Conservation (phyloP, 768 basidiomycete species). For the Omphalotus guepiniiformis region DNA sequence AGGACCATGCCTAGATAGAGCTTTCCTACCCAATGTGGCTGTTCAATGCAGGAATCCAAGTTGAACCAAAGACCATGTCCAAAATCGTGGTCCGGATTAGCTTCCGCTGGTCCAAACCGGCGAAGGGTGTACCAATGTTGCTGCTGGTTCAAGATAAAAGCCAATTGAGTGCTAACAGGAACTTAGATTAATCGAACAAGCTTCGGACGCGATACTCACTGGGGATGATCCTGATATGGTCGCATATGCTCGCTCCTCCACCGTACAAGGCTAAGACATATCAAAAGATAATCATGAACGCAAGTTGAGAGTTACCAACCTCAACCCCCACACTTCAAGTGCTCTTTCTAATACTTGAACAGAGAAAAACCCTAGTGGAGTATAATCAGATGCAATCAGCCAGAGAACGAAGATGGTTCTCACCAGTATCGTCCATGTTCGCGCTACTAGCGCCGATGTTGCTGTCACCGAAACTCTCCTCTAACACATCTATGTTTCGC, state of each 20-base stretch:
- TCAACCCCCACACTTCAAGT: slow-evolving; percentile 78
- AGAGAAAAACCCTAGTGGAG: slow-evolving; percentile 76
- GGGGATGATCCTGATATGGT: slow-evolving; percentile 67
- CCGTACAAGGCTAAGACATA: slow-evolving; percentile 55
- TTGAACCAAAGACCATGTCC: slow-evolving; percentile 82
- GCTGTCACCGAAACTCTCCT: slow-evolving; percentile 51
- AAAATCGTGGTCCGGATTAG: slow-evolving; percentile 37
- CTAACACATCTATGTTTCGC: slow-evolving; percentile 59
- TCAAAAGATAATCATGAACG: slow-evolving; percentile 3
- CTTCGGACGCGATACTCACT: slow-evolving; percentile 44
- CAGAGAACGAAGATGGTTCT: not conserved
- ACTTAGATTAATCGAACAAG: not conserved
- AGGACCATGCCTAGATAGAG: slow-evolving; percentile 83
- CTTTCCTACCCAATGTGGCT: slow-evolving; percentile 80
- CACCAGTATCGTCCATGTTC: slow-evolving; percentile 94
- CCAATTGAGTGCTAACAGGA: slow-evolving; percentile 63
- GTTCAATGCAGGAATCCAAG: slow-evolving; percentile 67
- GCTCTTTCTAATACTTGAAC: slow-evolving; percentile 86
- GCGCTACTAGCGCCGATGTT: slow-evolving; percentile 44
- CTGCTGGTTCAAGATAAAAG: slow-evolving; percentile 81
- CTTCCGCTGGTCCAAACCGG: slow-evolving; percentile 59
- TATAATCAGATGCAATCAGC: not conserved
- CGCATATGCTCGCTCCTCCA: slow-evolving; percentile 87
- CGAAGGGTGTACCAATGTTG: slow-evolving; percentile 91
- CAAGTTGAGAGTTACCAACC: slow-evolving; percentile 43